These are phyloP conservation scores for Melampsora larici-populina DNA, from an alignment of 1,284 basidiomycete genomes.

Conservation along the genomic window DNA sequence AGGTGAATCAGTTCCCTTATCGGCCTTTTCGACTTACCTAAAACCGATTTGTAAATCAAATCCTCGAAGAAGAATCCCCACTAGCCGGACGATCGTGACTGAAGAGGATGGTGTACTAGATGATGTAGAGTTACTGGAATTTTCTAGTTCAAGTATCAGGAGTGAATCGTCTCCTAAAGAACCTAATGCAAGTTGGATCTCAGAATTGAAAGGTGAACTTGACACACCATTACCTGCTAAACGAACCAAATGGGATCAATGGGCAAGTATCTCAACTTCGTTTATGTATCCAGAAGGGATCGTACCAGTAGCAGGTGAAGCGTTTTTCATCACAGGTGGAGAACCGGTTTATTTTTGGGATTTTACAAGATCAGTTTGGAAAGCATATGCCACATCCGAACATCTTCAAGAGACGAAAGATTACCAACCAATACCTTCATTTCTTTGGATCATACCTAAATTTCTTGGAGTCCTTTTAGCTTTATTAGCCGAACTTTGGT, in stretches of 20 bases:
- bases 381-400: constrained; percentile 64
- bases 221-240: constrained; percentile 58
- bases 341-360: constrained; percentile 98
- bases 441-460: constrained; percentile 64
- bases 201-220: constrained; percentile 45
- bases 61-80: constrained; percentile 47
- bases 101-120: too few relatives aligned
- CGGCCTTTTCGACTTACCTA: constrained; percentile 62
- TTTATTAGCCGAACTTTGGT: constrained; percentile 69
- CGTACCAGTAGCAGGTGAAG: constrained; percentile 82
- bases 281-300: constrained; percentile 53
- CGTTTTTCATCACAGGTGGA: constrained; percentile 96
- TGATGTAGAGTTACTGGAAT: constrained; percentile 19
- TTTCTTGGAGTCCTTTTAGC: constrained; percentile 65
- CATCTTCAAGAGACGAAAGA: neutral
- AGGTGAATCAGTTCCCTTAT: constrained; percentile 55
- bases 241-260: constrained; percentile 55
- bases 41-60: constrained; percentile 58
- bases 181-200: constrained; percentile 15
- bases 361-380: constrained; percentile 81
- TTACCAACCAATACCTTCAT: constrained; percentile 53
- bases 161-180: neutral
- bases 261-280: constrained; percentile 47
- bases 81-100: constrained; percentile 44
- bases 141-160: constrained; percentile 8